Evolutionary conservation across 2,329 filamentous ascomycete species (phyloP).

Genomic region (Colletotrichum incanum): DNA sequence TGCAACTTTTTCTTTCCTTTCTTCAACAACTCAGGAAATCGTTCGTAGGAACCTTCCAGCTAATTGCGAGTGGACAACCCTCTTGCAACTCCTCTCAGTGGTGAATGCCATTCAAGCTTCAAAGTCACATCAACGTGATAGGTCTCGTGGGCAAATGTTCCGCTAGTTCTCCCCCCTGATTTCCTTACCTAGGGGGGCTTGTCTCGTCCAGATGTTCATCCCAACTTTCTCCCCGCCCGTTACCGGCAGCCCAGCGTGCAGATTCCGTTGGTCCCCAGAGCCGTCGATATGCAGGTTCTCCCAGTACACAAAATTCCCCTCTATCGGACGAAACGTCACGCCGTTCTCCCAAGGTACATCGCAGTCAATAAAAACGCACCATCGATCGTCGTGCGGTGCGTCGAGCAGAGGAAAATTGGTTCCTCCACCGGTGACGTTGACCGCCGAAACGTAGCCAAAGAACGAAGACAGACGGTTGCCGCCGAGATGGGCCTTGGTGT

Average conservation of each 20-base stretch:
- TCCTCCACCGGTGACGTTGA: constrained; percentile 61
- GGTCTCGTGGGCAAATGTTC: neutral
- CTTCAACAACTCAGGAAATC: no score
- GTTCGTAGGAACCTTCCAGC: neutral
- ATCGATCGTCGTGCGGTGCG: constrained; percentile 51
- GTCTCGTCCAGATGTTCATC: constrained; percentile 68
- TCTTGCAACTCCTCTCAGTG: neutral
- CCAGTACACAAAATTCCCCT: constrained; percentile 66
- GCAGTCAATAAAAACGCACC: constrained; percentile 61
- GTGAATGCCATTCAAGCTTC: neutral
- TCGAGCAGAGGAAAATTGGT: constrained; percentile 64
- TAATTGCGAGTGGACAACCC: no score
- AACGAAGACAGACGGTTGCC: constrained; percentile 64
- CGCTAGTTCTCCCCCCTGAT: constrained; percentile 50
- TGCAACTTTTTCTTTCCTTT: no score
- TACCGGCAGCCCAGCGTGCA: constrained; percentile 65
- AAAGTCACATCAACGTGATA: neutral
- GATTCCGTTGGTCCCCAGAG: constrained; percentile 58
- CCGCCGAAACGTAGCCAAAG: constrained; percentile 62
- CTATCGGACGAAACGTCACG: constrained; percentile 63
- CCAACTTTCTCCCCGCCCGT: constrained; percentile 64
- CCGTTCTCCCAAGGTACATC: constrained; percentile 63
- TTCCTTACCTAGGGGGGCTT: constrained; percentile 56
- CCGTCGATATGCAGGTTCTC: constrained; percentile 60
- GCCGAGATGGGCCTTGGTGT: constrained; percentile 55